These are phyloP conservation scores for Tulasnella sp. DNA, from an alignment of 768 basidiomycete species.

Conservation along the genomic window DNA sequence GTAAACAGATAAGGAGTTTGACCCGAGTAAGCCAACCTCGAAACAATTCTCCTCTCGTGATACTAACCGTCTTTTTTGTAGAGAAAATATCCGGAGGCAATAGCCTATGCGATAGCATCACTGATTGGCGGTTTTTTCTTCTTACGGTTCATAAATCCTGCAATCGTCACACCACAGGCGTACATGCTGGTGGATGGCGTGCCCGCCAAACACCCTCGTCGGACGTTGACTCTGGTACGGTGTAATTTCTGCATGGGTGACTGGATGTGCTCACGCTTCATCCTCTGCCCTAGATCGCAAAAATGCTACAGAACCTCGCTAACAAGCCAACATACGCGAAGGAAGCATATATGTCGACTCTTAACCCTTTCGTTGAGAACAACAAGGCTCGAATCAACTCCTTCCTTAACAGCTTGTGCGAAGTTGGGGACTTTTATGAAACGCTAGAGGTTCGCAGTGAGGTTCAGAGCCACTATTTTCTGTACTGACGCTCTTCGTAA, in stretches of 20 bases:
- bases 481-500: not conserved
- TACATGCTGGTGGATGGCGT: slow-evolving; percentile 99
- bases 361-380: slow-evolving; percentile 97
- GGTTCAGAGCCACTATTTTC: not conserved
- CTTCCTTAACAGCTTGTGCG: slow-evolving; percentile 92
- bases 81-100: slow-evolving; percentile 98
- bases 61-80: slow-evolving; percentile 26
- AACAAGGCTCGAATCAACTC: slow-evolving; percentile 97
- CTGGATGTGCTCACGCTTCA: not conserved
- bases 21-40: slow-evolving; percentile 54
- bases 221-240: slow-evolving; percentile 82
- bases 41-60: not conserved
- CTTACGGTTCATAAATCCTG: slow-evolving; percentile 98
- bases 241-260: too few species aligned
- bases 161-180: slow-evolving; percentile 97
- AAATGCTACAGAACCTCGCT: slow-evolving; percentile 98
- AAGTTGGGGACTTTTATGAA: slow-evolving; percentile 99
- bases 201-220: slow-evolving; percentile 92
- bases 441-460: slow-evolving; percentile 69
- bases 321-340: slow-evolving; percentile 98
- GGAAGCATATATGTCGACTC: slow-evolving; percentile 95
- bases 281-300: slow-evolving; percentile 62
- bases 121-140: slow-evolving; percentile 99
- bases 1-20: slow-evolving; percentile 95
- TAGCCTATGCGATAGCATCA: slow-evolving; percentile 96